Evolutionary conservation across 139 green algal genomes (phyloP).

Genomic region (Picochlorum sp.): DNA sequence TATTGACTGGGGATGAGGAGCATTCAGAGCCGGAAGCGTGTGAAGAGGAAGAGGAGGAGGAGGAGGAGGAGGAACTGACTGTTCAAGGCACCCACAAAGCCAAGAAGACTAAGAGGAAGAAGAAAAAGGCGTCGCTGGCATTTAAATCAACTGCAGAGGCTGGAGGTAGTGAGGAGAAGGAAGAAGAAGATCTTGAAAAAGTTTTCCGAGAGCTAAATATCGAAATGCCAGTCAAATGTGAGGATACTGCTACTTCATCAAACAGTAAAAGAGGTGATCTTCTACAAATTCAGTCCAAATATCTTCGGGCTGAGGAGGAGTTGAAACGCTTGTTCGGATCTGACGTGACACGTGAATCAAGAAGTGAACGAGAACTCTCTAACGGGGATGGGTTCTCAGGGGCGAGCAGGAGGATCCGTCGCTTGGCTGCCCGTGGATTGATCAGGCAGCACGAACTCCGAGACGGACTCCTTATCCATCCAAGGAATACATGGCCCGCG

Average conservation of each 20-base stretch:
- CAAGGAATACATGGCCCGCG: constrained; percentile 57
- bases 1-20: constrained; percentile 41
- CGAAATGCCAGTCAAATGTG: background rate
- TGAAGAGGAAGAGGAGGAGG: background rate
- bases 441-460: constrained; percentile 28
- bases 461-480: constrained; percentile 43
- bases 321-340: constrained; percentile 77
- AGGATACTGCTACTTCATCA: background rate
- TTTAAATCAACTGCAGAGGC: background rate
- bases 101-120: constrained; percentile 2
- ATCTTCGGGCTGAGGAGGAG: constrained; percentile 63
- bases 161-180: constrained; percentile 27
- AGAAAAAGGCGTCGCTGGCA: background rate
- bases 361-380: constrained; percentile 37
- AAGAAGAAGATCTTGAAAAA: constrained; percentile 48
- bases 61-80: too few species aligned
- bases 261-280: constrained; percentile 17
- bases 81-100: background rate
- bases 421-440: constrained; percentile 29
- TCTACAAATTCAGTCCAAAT: constrained; percentile 49
- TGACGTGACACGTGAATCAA: constrained; percentile 35
- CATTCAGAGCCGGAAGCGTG: background rate
- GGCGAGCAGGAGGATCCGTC: constrained; percentile 12
- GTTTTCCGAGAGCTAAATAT: constrained; percentile 62
- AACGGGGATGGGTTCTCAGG: constrained; percentile 8